Percentiles rank a stretch among this genome's conserved stretches.
phyloP scores from a whole-genome alignment of 352 stramenopile genomes.

The Phytophthora pisi region DNA sequence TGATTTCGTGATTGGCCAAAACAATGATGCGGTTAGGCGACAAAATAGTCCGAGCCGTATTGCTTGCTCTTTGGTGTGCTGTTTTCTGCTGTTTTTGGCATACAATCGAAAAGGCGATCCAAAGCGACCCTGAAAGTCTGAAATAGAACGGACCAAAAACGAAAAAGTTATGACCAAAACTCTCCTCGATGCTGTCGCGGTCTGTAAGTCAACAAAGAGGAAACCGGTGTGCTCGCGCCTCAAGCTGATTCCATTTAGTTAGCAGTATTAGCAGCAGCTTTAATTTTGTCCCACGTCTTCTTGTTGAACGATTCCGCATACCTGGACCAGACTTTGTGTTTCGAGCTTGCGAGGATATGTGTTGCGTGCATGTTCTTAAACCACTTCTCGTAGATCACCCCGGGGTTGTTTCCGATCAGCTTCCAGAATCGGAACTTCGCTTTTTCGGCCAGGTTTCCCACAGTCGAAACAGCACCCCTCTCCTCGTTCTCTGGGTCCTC shows the following conservation, averaged over 20 bases:
- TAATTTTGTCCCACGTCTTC: not conserved
- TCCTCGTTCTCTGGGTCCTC: not conserved
- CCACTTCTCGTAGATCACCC: not conserved
- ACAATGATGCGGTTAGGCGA: too few relatives aligned
- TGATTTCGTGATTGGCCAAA: too few relatives aligned
- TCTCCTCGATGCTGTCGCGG: too few relatives aligned
- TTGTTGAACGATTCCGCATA: not conserved
- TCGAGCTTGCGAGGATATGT: not conserved
- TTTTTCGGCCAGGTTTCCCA: not conserved
- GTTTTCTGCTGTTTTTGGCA: too few relatives aligned
- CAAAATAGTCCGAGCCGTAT: too few relatives aligned
- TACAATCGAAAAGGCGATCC: too few relatives aligned
- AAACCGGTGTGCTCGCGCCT: not conserved
- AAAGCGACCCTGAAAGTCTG: too few relatives aligned
- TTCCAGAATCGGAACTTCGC: not conserved
- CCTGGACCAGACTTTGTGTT: not conserved
- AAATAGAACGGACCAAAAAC: too few relatives aligned
- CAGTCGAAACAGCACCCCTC: not conserved
- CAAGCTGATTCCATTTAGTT: not conserved
- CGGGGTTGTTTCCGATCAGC: not conserved
- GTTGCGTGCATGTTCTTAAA: not conserved
- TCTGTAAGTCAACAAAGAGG: not conserved
- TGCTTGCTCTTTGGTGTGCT: too few relatives aligned
- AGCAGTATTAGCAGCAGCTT: not conserved
- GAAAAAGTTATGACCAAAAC: too few relatives aligned